Evolutionary conservation across 2,329 filamentous ascomycete species (phyloP).

Genomic region (Cordyceps cicadae): DNA sequence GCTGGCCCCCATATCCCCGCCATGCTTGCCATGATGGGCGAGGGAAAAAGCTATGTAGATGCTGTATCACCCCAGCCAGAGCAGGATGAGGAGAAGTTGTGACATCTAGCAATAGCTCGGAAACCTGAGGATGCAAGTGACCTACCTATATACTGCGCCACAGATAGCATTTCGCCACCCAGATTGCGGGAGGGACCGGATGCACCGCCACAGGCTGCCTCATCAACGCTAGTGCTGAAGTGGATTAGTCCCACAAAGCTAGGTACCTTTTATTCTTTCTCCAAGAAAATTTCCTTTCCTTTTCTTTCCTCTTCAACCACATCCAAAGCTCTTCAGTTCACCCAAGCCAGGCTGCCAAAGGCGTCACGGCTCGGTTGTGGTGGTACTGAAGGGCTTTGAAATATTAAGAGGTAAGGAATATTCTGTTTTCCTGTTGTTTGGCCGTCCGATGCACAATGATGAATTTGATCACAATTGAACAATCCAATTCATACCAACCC

Average conservation of each 20-base stretch:
- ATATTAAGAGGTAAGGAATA: constrained; percentile 5
- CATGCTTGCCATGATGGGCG: constrained; percentile 42
- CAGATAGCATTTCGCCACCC: constrained; percentile 20
- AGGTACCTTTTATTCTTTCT: constrained; percentile 6
- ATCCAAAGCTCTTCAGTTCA: constrained; percentile 9
- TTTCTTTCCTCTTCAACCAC: constrained; percentile 14
- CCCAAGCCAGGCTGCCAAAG: neutral
- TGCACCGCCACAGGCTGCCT: constrained; percentile 28
- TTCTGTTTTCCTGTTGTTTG: neutral
- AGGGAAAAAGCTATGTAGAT: constrained; percentile 13
- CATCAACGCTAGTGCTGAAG: constrained; percentile 16
- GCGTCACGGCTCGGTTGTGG: neutral
- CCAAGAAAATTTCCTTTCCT: constrained; percentile 8
- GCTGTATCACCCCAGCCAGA: constrained; percentile 15
- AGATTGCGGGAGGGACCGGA: constrained; percentile 18
- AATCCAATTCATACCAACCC: constrained; percentile 55
- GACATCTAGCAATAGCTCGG: neutral
- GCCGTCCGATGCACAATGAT: constrained; percentile 27
- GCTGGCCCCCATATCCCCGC: constrained; percentile 50
- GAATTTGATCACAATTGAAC: constrained; percentile 35
- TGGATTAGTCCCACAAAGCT: constrained; percentile 19
- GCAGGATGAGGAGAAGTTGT: constrained; percentile 16
- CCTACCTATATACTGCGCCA: constrained; percentile 17
- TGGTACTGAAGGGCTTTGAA: neutral
- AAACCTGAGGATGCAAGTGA: constrained; percentile 11